Evolutionary conservation across 768 basidiomycete genomes (phyloP).

Genomic region (Nidularia sp.): DNA sequence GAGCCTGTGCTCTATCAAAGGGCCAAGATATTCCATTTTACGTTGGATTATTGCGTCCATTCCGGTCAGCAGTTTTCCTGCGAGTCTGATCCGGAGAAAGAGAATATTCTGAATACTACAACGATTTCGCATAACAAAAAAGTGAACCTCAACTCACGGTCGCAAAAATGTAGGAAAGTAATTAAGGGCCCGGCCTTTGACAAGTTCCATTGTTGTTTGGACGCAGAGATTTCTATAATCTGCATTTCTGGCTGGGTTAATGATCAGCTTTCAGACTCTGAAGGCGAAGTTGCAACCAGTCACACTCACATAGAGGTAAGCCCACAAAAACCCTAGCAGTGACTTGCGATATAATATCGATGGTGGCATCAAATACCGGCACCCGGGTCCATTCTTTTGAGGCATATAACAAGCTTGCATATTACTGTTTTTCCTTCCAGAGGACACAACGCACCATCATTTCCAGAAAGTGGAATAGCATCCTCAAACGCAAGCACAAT

Average conservation of each 20-base stretch:
- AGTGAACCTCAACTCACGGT: too few relatives aligned
- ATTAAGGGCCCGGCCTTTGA: background rate
- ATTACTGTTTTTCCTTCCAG: too few relatives aligned
- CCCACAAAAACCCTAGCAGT: slow-evolving; percentile 20
- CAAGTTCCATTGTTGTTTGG: background rate
- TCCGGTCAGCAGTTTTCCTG: slow-evolving; percentile 9
- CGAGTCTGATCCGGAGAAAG: too few relatives aligned
- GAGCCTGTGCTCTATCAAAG: slow-evolving; percentile 18
- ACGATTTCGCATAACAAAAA: too few relatives aligned
- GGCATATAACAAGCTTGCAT: too few relatives aligned
- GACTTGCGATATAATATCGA: slow-evolving; percentile 17
- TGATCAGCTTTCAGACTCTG: background rate
- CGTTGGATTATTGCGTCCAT: slow-evolving; percentile 7
- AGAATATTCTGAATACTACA: background rate
- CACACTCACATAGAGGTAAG: slow-evolving; percentile 18
- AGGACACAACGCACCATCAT: too few relatives aligned
- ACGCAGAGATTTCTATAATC: slow-evolving; percentile 4
- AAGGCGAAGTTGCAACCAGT: background rate
- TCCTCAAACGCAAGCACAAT: too few relatives aligned
- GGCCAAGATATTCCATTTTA: slow-evolving; percentile 17
- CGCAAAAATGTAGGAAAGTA: background rate
- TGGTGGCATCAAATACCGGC: slow-evolving; percentile 7
- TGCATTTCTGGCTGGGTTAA: slow-evolving; percentile 13
- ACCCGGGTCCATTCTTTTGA: slow-evolving; percentile 12
- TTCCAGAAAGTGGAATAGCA: too few relatives aligned